Evolutionary conservation across 306 rosid species (phyloP), one percentile per base, ranked within the genome.

Genomic region (Castanopsis chinensis): DNA sequence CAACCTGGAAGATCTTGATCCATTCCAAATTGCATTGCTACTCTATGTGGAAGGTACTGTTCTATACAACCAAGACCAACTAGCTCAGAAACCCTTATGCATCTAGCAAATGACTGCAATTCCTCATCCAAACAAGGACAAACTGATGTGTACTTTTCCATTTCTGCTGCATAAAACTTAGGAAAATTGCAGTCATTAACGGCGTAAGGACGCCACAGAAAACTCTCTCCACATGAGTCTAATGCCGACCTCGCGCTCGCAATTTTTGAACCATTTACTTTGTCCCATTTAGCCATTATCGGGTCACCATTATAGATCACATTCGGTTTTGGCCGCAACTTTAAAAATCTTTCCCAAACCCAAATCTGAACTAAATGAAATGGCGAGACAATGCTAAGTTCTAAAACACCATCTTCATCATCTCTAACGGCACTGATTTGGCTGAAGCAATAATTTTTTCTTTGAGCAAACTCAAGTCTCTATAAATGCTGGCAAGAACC

Each of bases 21-120:
- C 77, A 85, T 63, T 49, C 94, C 90, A 73, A 90, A 88, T 79
- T 88, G 92, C 90, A 85, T 78, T 4, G 90, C 81, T 20, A 90
- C n/a, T n/a, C n/a, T n/a, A n/a, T n/a, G n/a, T n/a, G n/a, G n/a
- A n/a, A n/a, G n/a, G n/a, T n/a, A n/a, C n/a, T n/a, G n/a, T 72
- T 84, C 85, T 33, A 55, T 65, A 25, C 78, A 73, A 15, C 45
- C 78, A 54, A 88, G 18, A 14, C 92, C 92, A 76, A 82, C 85
- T 6, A 88, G 78, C 60, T 79, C 76, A 57, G 81, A 80, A 63
- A 23, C 82, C 72, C 87, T 86, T 82, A 83, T 20, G 68, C 87
- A 88, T 12, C 32, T 63, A 82, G 80, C 79, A 69, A 69, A 86
- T 51, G 84, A 73, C 2, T 37, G 13, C 4, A 77, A 9, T 8